Base-by-base conservation (phyloP, 345 rosid genomes). In the Eucalyptus marginata region DNA sequence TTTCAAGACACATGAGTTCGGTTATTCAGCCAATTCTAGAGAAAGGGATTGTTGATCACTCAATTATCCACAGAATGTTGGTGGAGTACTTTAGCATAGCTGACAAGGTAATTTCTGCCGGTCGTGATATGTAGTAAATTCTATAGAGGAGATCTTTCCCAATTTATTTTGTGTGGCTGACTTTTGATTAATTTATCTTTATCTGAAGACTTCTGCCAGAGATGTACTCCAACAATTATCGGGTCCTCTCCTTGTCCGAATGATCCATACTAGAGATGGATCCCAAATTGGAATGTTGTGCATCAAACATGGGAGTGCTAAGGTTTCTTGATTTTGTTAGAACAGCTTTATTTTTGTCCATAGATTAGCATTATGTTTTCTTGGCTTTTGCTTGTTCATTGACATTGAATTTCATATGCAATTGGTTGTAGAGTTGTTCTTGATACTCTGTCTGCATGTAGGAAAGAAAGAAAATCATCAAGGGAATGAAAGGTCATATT, bases 201-300 rank as follows among this genome's bases (percentile, higher is more conserved):
- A 52, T 88, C 86, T 88, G 80, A 88, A 98, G 99, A 81, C 95
- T 68, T 94, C 99, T 91, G 99, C 99, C 86, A 93, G 95, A 93
- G 96, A 94, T 90, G 88, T 95, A 89, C 90, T 98, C 90, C 96
- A 97, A 91, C 99, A 96, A 86, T 87, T 98, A 88, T 93, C 96
- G 3, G 95, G 99, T 56, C 92, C 96, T 7, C 99, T 95, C 86
- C 96, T 98, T 92, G 92, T 95, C 87, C 97, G 99, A 91, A 96
- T 98, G 96, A 93, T 96, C 91, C 99, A 98, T 92, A 96, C 99
- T 29, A 95, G 94, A 90, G 99, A 98, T 89, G 99, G 99, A 89
- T 94, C 97, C 86, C 94, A 93, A 94, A 91, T 97, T 91, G 99
- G 97, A 66, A 92, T 95, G 88, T 94, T 97, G 59, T 95, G 97